A percentile compares a stretch with the other conserved stretches of the same genome.
Conservation (phyloP, 2,329 filamentous ascomycete species). For the Fusarium nisikadoi region DNA sequence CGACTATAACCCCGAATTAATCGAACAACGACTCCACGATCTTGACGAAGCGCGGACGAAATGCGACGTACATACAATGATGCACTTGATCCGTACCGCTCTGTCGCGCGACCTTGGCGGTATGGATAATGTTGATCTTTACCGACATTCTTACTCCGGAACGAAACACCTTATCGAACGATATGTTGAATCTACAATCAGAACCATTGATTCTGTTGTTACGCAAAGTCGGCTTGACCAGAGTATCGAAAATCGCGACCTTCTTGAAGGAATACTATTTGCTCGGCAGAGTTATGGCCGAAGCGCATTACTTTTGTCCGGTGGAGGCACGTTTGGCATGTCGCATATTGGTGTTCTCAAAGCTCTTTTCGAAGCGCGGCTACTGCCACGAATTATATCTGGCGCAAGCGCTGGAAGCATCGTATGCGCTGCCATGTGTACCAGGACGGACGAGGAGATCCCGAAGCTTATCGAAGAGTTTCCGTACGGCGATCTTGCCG, state of each 20-base stretch:
- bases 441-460: constrained; percentile 81
- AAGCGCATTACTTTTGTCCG: constrained; percentile 83
- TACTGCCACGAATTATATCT: constrained; percentile 87
- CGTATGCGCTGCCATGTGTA: constrained; percentile 82
- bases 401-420: constrained; percentile 90
- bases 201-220: constrained; percentile 78
- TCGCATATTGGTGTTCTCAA: constrained; percentile 91
- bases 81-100: constrained; percentile 82
- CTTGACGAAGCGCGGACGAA: constrained; percentile 78
- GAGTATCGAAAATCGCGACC: constrained; percentile 66
- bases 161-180: constrained; percentile 88
- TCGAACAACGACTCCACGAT: constrained; percentile 75
- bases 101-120: constrained; percentile 84
- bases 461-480: constrained; percentile 75
- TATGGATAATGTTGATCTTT: constrained; percentile 85
- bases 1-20: constrained; percentile 77
- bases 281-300: constrained; percentile 86
- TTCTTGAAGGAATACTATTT: constrained; percentile 75
- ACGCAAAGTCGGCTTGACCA: constrained; percentile 65
- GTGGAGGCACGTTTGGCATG: constrained; percentile 91
- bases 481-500: constrained; percentile 81
- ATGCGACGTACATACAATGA: constrained; percentile 79
- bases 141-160: constrained; percentile 84
- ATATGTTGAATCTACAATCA: constrained; percentile 83
- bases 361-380: constrained; percentile 76